These are phyloP conservation scores for Pleurotus eryngii DNA, from an alignment of 768 basidiomycete species.

Conservation along the genomic window DNA sequence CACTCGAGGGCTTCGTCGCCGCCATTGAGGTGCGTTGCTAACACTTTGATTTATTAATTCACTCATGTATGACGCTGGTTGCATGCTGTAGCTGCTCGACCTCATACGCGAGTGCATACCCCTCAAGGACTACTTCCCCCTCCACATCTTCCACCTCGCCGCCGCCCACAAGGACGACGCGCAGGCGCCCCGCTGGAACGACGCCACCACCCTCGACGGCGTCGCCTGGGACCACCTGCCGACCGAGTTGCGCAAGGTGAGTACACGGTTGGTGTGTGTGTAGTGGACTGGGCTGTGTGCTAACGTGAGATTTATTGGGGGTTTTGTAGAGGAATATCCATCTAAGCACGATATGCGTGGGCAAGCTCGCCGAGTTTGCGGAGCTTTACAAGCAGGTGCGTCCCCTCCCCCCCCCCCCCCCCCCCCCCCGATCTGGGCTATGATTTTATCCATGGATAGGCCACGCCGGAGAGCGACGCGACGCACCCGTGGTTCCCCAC, in stretches of 20 bases:
- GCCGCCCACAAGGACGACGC: conserved; percentile 53
- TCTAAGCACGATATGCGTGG: conserved; percentile 47
- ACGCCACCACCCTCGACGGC: conserved; percentile 39
- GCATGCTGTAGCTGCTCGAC: conserved; percentile 34
- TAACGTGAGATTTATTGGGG: too few relatives aligned
- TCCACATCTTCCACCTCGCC: conserved; percentile 62
- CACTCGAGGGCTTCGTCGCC: conserved; percentile 68
- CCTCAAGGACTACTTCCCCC: conserved; percentile 18
- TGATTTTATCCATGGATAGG: too few relatives aligned
- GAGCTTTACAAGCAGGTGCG: conserved; percentile 51
- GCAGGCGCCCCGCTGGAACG: conserved; percentile 54
- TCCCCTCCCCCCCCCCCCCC: conserved; percentile 3
- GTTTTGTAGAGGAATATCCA: conserved; percentile 53
- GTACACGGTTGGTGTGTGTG: neutral
- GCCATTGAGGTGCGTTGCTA: conserved; percentile 60
- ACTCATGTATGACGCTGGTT: too few relatives aligned
- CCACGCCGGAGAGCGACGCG: conserved; percentile 24
- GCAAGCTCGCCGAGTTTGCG: conserved; percentile 41
- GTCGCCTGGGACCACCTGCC: conserved; percentile 62
- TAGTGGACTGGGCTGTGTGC: too few relatives aligned
- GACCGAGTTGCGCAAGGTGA: conserved; percentile 57
- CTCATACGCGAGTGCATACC: conserved; percentile 29
- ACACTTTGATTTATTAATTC: neutral
- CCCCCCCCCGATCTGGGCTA: too few relatives aligned
- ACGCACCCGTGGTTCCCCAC: conserved; percentile 59